A percentile compares a stretch with the other conserved stretches of the same genome.
Evolutionary conservation across 129 eudicot species (phyloP).

Genomic region (Flaveria ramosissima): DNA sequence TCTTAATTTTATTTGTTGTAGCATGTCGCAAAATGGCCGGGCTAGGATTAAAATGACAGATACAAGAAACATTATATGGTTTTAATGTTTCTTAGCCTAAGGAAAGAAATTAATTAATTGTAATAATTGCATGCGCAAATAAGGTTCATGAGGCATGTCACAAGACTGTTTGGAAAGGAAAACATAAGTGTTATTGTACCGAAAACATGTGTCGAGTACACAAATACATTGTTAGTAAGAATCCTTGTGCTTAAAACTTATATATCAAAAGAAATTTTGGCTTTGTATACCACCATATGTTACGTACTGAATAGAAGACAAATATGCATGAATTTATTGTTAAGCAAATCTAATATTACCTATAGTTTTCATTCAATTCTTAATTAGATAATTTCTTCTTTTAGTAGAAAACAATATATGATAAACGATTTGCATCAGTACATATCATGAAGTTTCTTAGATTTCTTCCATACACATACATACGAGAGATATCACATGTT

Average conservation of each 20-base stretch:
- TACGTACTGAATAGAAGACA: background rate
- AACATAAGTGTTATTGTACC: background rate
- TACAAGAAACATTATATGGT: background rate
- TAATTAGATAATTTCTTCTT: background rate
- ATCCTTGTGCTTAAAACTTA: background rate
- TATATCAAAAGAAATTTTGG: too few relatives aligned
- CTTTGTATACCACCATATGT: background rate
- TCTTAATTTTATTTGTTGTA: background rate
- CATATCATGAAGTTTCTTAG: background rate
- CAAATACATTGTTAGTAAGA: background rate
- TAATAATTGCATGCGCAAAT: background rate
- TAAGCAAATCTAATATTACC: background rate
- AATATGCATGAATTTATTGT: background rate
- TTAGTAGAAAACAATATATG: background rate
- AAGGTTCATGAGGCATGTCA: background rate
- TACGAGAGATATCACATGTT: conserved; percentile 7
- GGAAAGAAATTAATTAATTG: background rate
- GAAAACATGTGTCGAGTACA: background rate
- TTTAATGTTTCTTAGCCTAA: background rate
- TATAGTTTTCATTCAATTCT: background rate
- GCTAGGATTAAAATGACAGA: background rate
- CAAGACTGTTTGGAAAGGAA: background rate
- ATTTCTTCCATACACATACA: conserved; percentile 5
- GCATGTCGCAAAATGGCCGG: background rate
- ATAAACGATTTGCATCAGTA: conserved; percentile 1